phyloP scores from a whole-genome alignment of 768 basidiomycete species.

The Boletus coccyginus region DNA sequence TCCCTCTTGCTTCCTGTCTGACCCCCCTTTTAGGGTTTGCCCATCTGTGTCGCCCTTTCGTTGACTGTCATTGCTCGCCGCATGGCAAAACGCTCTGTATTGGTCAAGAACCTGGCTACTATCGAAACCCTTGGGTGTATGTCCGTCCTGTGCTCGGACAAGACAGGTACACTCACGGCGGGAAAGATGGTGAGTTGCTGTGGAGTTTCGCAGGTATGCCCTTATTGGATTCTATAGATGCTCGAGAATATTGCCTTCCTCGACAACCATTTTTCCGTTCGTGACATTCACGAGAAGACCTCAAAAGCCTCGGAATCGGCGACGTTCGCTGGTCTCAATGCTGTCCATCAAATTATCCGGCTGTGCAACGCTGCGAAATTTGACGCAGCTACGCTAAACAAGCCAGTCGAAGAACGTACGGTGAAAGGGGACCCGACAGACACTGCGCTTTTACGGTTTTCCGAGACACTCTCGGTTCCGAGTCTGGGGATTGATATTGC shows the following conservation, averaged over 20 bases:
- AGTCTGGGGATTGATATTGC: slow-evolving; percentile 17
- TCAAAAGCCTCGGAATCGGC: slow-evolving; percentile 6
- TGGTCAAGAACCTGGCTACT: slow-evolving; percentile 49
- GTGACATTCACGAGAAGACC: slow-evolving; percentile 10
- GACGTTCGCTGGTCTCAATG: slow-evolving; percentile 16
- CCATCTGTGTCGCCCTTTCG: slow-evolving; percentile 46
- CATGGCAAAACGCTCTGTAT: slow-evolving; percentile 44
- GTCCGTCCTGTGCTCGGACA: slow-evolving; percentile 52
- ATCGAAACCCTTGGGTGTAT: slow-evolving; percentile 53
- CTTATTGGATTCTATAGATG: slow-evolving; percentile 24
- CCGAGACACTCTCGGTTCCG: slow-evolving; percentile 30
- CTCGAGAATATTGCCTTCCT: slow-evolving; percentile 40
- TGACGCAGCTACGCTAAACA: slow-evolving; percentile 28
- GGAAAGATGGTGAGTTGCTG: slow-evolving; percentile 40
- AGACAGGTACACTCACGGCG: slow-evolving; percentile 48
- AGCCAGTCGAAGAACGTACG: slow-evolving; percentile 30
- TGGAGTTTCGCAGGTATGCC: background rate
- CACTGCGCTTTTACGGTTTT: slow-evolving; percentile 50
- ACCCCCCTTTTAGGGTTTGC: slow-evolving; percentile 29
- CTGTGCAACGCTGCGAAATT: slow-evolving; percentile 59
- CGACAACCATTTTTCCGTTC: slow-evolving; percentile 21
- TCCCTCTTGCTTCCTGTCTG: background rate
- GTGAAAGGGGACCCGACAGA: slow-evolving; percentile 51
- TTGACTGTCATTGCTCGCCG: slow-evolving; percentile 46
- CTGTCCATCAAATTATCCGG: slow-evolving; percentile 39